A percentile compares a stretch with the other conserved stretches of the same genome.
These are phyloP conservation scores for Phaeoacremonium minimum DNA, from an alignment of 2,329 filamentous ascomycete species.

Conservation along the genomic window DNA sequence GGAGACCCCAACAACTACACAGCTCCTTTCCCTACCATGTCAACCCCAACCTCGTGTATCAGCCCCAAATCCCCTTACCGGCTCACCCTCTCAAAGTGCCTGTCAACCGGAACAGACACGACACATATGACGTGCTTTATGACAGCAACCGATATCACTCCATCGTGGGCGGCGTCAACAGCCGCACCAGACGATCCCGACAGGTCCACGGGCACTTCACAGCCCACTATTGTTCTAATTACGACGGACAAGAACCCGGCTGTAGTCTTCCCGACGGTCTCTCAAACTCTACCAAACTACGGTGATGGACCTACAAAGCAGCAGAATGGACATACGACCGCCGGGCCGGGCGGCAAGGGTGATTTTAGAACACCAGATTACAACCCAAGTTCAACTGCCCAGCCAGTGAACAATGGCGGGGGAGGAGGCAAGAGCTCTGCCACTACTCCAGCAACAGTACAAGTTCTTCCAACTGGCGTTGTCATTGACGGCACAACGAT, in stretches of 20 bases:
- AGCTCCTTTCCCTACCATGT: conserved; percentile 36
- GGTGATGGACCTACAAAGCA: conserved; percentile 15
- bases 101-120: conserved; percentile 16
- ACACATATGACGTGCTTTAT: conserved; percentile 12
- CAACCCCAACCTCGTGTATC: conserved; percentile 32
- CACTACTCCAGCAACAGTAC: conserved; percentile 25
- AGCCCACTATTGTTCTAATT: conserved; percentile 35
- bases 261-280: conserved; percentile 36
- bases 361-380: conserved; percentile 1
- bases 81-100: conserved; percentile 15
- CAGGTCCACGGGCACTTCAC: conserved; percentile 26
- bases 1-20: conserved; percentile 42
- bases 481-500: conserved; percentile 44
- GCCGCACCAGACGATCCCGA: no score
- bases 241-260: conserved; percentile 53
- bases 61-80: conserved; percentile 7
- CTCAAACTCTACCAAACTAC: conserved; percentile 34
- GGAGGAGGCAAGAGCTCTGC: neutral
- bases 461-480: conserved; percentile 37
- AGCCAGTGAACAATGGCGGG: no score
- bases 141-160: conserved; percentile 4
- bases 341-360: neutral
- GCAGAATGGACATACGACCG: conserved; percentile 3
- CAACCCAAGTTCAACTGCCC: neutral
- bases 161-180: no score